Conservation (phyloP, 2,329 filamentous ascomycete genomes). For the Tolypocladium cylindrosporum region DNA sequence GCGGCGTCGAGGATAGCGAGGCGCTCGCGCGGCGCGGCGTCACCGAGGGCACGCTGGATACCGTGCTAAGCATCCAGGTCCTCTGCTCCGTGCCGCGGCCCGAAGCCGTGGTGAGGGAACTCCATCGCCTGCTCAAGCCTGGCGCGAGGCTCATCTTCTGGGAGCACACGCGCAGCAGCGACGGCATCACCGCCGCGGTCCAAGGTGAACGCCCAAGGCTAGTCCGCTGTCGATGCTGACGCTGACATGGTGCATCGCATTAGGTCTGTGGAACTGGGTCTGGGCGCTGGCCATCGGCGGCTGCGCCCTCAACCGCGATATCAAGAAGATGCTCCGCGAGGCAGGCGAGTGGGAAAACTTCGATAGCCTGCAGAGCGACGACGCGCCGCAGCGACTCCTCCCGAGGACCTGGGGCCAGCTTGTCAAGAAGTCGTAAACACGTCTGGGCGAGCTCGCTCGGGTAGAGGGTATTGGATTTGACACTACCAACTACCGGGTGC, state of each 20-base stretch:
- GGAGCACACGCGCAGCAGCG: constrained; percentile 25
- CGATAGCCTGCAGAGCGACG: constrained; percentile 14
- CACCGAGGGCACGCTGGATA: constrained; percentile 23
- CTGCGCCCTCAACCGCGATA: constrained; percentile 18
- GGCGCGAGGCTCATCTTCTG: constrained; percentile 36
- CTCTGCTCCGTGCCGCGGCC: constrained; percentile 27
- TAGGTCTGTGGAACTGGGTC: constrained; percentile 17
- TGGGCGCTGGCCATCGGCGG: constrained; percentile 21
- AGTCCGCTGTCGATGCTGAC: constrained; percentile 1
- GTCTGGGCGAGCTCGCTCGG: neutral
- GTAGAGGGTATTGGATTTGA: neutral
- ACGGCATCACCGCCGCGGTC: constrained; percentile 15
- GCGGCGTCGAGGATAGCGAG: constrained; percentile 28
- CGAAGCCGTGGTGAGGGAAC: constrained; percentile 15
- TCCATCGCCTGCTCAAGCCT: constrained; percentile 32
- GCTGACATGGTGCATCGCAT: constrained; percentile 1
- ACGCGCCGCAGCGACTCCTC: constrained; percentile 15
- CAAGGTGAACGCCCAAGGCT: constrained; percentile 14
- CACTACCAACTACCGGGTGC: neutral
- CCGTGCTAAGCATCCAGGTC: constrained; percentile 31
- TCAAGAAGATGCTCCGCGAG: constrained; percentile 14
- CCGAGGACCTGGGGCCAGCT: constrained; percentile 21
- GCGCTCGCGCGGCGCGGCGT: constrained; percentile 25
- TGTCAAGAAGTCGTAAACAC: constrained; percentile 9
- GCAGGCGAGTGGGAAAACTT: constrained; percentile 22